Evolutionary conservation across 2,329 filamentous ascomycete species (phyloP), one percentile per base, ranked within the genome.

Genomic region (Ceratocystis harringtonii): DNA sequence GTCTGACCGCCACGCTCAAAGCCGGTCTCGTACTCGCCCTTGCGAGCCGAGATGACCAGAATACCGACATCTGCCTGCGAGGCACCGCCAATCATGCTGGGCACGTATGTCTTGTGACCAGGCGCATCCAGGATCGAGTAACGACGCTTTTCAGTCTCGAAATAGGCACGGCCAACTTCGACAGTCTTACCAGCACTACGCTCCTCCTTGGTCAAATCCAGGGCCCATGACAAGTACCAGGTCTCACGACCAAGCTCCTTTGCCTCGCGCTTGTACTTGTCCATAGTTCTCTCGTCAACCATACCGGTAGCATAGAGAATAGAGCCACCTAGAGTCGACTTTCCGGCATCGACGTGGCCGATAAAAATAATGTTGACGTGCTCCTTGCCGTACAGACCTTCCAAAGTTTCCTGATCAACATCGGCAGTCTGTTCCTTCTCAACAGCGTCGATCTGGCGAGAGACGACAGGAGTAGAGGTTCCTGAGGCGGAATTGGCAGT

Each of bases 271-370:
- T 92, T 96, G 81, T 96, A 96, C 78, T 99, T 99, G 64, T 99
- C 94, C 81, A 99, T 84, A 44, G 94, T 99, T 74, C 94, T 85
- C 77, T 99, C 91, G 73, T 99, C 95, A n/a, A 99, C 94, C 94
- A 97, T 99, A 68, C 94, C 94, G 4, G 92, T 96, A 63, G 85
- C 85, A 75, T 94, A 96, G 15, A 99, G 81, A 69, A 99, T 95
- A 63, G 89, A 89, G 62, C 94, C 94, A 73, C 94, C 94, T 5
- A 99, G 81, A 2, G 94, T 99, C 48, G 91, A 96, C 79, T 99
- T 99, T 71, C 94, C 94, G 63, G 94, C 94, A 79, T 99, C 94
- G 71, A 99, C 95, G 81, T 99, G 94, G 63, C 94, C 92, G 73
- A 97, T 88, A 78, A 97, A 96, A 70, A 97, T 96, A 71, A 99